Evolutionary conservation across 352 stramenopile genomes (phyloP), one percentile per base, ranked within the genome.

Genomic region (Globisporangium perplexum): DNA sequence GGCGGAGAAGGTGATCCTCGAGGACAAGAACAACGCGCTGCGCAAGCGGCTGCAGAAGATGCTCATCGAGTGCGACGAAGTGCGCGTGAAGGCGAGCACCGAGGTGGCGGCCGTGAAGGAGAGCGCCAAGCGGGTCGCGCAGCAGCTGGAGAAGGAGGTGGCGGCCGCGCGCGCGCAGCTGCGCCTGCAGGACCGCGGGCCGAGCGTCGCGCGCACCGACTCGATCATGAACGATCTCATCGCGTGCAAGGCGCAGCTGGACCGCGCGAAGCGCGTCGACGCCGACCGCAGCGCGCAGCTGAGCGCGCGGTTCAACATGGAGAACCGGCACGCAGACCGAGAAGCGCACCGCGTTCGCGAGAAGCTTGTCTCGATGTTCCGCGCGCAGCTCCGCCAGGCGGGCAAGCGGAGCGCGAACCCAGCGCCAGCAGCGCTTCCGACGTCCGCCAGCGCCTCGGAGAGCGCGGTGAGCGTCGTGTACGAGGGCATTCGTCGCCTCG

Each of bases 41-140:
- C 72, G 83, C 15, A 93, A 90, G 55, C 61, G 69, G 7, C 55
- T 91, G 42, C 83, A 93, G 60, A 66, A 79, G 10, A 89, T 90
- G 77, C 58, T 93, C 7, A 93, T 91, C 54, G 68, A 90, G 57
- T 83, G 72, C 31, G 80, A 88, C 33, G 70, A 89, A 64, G 72
- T 84, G 38, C 71, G 74, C n/a, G 72, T 88, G 8, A 68, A 72
- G 5, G 70, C 82, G 1, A 71, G 57, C 15, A 69, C 65, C 7
- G 65, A 86, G n/a, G 63, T 86, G 18, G 46, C 60, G 12, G 57
- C 65, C 4, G 76, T 71, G 26, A 74, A 88, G 54, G 75, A 86
- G 4, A 80, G 80, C 26, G 58, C 72, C 7, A 66, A 79, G 35
- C 64, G 53, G 18, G 69, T 83, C 5, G 47, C 84, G 26, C 44